Conservation (phyloP, 2,329 filamentous ascomycete genomes). For the Knufia fluminis region DNA sequence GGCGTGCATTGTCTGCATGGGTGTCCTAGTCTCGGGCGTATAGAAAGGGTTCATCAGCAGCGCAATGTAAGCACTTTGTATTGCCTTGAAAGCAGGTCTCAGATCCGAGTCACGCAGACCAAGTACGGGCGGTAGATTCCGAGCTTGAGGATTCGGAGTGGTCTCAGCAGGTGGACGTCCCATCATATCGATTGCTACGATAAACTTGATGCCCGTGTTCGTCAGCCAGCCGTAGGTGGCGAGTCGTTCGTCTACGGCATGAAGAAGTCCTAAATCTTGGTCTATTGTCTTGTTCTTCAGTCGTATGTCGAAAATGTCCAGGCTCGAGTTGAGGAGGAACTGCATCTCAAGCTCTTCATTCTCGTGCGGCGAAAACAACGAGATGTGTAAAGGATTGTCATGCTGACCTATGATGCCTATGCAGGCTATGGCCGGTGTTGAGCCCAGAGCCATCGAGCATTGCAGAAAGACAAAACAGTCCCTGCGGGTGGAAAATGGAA, state of each 20-base stretch:
- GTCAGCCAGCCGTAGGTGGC: slow-evolving; percentile 95
- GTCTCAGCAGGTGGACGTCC: slow-evolving; percentile 48
- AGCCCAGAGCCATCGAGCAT: slow-evolving; percentile 19
- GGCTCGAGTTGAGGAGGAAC: slow-evolving; percentile 78
- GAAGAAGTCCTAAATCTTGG: slow-evolving; percentile 82
- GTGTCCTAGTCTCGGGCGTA: slow-evolving; percentile 72
- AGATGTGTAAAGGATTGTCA: slow-evolving; percentile 91
- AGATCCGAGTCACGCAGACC: slow-evolving; percentile 79
- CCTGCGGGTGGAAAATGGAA: background rate
- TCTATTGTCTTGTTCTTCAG: slow-evolving; percentile 62
- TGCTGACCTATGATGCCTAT: slow-evolving; percentile 90
- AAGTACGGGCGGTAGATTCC: slow-evolving; percentile 38
- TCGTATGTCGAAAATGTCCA: slow-evolving; percentile 88
- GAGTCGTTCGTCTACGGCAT: slow-evolving; percentile 86
- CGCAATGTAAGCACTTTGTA: slow-evolving; percentile 85
- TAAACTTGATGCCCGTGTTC: slow-evolving; percentile 85
- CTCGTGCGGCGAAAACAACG: slow-evolving; percentile 71
- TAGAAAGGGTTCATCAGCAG: slow-evolving; percentile 93
- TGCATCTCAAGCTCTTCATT: slow-evolving; percentile 68
- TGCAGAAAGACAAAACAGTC: background rate
- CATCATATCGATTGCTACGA: slow-evolving; percentile 84
- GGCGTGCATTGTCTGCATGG: slow-evolving; percentile 41
- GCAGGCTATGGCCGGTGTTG: slow-evolving; percentile 71
- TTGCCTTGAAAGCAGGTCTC: slow-evolving; percentile 78
- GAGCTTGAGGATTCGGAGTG: slow-evolving; percentile 23